phyloP scores from a whole-genome alignment of 495 filamentous ascomycete species.

The Penicillium samsonianum region DNA sequence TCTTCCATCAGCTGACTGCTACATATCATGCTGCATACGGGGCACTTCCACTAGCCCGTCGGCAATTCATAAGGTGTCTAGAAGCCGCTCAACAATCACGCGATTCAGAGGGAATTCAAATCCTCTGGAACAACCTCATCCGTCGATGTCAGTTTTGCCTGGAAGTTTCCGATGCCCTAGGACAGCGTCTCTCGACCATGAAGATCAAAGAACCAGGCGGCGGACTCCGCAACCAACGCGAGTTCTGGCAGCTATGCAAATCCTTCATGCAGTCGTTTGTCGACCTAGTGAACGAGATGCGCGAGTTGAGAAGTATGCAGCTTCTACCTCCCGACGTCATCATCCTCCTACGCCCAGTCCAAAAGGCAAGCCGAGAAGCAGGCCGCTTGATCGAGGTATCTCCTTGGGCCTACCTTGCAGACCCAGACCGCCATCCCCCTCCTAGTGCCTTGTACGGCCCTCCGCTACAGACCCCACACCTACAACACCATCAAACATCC shows the following conservation, averaged over 20 bases:
- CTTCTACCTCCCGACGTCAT: conserved; percentile 68
- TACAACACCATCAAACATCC: conserved; percentile 36
- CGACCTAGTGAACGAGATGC: conserved; percentile 70
- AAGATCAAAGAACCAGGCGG: conserved; percentile 77
- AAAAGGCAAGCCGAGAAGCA: conserved; percentile 73
- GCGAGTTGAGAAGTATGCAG: conserved; percentile 63
- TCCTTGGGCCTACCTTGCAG: conserved; percentile 65
- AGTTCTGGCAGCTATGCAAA: conserved; percentile 83
- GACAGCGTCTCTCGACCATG: conserved; percentile 69
- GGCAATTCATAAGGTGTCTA: conserved; percentile 57
- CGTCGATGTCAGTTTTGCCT: conserved; percentile 64
- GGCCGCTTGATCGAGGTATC: conserved; percentile 71
- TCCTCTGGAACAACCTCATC: conserved; percentile 69
- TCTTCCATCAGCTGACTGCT: conserved; percentile 69
- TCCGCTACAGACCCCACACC: conserved; percentile 37
- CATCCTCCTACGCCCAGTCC: conserved; percentile 70
- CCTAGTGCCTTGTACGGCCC: conserved; percentile 40
- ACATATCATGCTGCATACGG: conserved; percentile 67
- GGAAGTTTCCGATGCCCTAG: conserved; percentile 67
- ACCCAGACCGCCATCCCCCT: conserved; percentile 34
- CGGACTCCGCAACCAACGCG: conserved; percentile 66
- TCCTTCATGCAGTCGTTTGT: conserved; percentile 75
- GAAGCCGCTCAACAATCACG: conserved; percentile 49
- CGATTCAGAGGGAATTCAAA: conserved; percentile 53
- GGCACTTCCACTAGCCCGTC: conserved; percentile 63